Base-by-base conservation (phyloP, 768 basidiomycete species). In the Mycena crocata region DNA sequence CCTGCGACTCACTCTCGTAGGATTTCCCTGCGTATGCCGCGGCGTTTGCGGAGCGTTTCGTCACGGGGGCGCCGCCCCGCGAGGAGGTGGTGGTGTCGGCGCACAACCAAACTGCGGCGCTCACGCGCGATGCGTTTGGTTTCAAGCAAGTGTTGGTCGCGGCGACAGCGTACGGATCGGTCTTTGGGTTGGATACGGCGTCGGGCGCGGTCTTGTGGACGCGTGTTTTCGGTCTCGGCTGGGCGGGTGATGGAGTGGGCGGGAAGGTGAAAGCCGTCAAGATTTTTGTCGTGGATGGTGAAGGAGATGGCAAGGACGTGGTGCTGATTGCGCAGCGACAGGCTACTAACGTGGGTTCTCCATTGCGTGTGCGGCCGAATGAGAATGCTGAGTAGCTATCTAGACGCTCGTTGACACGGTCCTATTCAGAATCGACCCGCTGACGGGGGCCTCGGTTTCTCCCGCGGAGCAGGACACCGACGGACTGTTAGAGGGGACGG, bases 61-160 rank as follows among this genome's bases (percentile, higher is more conserved):
- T 86, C 3, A 90, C 89, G 0, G 90, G 90, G 23, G 88, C 87
- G 0, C 39, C 60, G 32, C 60, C 55, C 23, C 58, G 58, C 28
- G 90, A 89, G 70, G 87, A 81, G 83, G 5, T 81, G 80, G 37
- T 82, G 78, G 24, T 74, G 77, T 37, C 13, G 55, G 78, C 24
- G 68, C 74, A 77, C 10, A 75, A 81, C 26, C 75, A 77, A 19
- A 67, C 74, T 34, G 82, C 80, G 26, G 63, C 78, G 0, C 81
- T 90, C 0, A 80, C 83, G 63, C 88, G 93, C 6, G 95, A 96
- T 72, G 78, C 89, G 0, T 97, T 96, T 74, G 95, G 95, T 0
- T 94, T 98, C 79, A 85, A 91, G 39, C 94, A 98, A 74, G 77
- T 98, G 31, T 86, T 96, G 48, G 86, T 97, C 5, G 85, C 82